Conservation (phyloP, 176 grass and related monocot species). For the Oryza nivara region DNA sequence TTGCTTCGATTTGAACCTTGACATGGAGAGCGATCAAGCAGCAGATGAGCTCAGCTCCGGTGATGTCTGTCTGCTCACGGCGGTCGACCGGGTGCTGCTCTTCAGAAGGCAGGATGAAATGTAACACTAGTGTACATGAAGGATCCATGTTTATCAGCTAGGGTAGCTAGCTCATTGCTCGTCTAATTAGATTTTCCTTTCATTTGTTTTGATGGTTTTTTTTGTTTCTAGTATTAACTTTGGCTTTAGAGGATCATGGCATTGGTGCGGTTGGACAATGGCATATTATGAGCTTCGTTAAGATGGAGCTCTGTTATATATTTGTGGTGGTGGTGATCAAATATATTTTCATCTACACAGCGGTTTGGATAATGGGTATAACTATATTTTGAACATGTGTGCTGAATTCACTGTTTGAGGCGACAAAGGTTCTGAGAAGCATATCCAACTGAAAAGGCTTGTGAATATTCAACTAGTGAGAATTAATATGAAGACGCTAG, state of each 20-base stretch:
- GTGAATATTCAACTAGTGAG: too few relatives aligned
- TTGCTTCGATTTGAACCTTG: constrained; percentile 88
- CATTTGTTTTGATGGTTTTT: not conserved
- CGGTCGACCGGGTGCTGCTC: constrained; percentile 68
- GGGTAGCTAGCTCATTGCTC: constrained; percentile 12
- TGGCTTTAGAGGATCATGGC: not conserved
- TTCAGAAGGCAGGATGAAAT: constrained; percentile 61
- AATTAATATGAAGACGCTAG: too few relatives aligned
- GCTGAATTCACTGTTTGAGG: too few relatives aligned
- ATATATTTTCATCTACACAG: not conserved
- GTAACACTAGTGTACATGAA: constrained; percentile 39
- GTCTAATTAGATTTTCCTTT: constrained; percentile 13
- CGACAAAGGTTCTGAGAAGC: too few relatives aligned
- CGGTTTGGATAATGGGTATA: not conserved
- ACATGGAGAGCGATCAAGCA: constrained; percentile 38
- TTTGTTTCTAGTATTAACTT: not conserved
- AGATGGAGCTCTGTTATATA: constrained; percentile 28
- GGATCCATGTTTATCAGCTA: constrained; percentile 30
- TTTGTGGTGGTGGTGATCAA: constrained; percentile 19
- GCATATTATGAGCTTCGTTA: constrained; percentile 3
- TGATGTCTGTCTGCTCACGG: constrained; percentile 58
- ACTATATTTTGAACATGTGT: not conserved
- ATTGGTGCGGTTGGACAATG: constrained; percentile 19
- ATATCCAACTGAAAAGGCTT: too few relatives aligned
- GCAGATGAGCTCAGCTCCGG: constrained; percentile 35